phyloP scores from a whole-genome alignment of 768 basidiomycete genomes.

The Suillus decipiens region DNA sequence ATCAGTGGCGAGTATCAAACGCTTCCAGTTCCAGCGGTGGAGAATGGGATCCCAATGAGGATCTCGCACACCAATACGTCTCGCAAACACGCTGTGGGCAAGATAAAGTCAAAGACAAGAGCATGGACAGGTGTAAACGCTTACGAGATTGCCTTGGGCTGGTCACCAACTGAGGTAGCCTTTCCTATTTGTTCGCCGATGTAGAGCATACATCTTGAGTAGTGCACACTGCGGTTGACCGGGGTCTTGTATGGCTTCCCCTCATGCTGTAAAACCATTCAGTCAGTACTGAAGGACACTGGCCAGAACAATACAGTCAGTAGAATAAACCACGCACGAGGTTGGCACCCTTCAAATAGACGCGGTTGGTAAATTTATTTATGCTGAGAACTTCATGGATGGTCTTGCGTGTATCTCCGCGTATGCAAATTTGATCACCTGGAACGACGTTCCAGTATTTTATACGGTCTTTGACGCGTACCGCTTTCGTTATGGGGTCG shows the following conservation, averaged over 20 bases:
- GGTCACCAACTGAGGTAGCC: conserved; percentile 37
- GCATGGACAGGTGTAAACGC: conserved; percentile 23
- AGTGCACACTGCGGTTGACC: conserved; percentile 52
- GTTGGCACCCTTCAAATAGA: conserved; percentile 53
- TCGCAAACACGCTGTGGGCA: conserved; percentile 68
- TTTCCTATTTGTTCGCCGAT: conserved; percentile 67
- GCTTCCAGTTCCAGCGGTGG: conserved; percentile 69
- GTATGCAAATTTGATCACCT: conserved; percentile 74
- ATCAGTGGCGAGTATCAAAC: conserved; percentile 65
- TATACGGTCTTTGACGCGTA: conserved; percentile 66
- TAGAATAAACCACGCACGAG: conserved; percentile 26
- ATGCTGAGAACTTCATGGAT: conserved; percentile 74
- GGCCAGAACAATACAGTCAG: not conserved
- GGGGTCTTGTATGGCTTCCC: conserved; percentile 24
- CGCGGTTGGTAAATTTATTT: conserved; percentile 69
- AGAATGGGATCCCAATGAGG: conserved; percentile 59
- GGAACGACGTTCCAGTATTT: conserved; percentile 89
- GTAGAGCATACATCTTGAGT: conserved; percentile 79
- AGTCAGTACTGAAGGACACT: conserved; percentile 6
- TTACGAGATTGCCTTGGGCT: conserved; percentile 46
- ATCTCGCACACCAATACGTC: conserved; percentile 60
- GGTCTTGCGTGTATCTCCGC: conserved; percentile 59
- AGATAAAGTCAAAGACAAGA: conserved; percentile 4
- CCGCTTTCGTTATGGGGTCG: conserved; percentile 51
- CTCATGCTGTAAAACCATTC: conserved; percentile 16